Evolutionary conservation across 257 asterid species (phyloP).

Genomic region (Eucommia ulmoides): DNA sequence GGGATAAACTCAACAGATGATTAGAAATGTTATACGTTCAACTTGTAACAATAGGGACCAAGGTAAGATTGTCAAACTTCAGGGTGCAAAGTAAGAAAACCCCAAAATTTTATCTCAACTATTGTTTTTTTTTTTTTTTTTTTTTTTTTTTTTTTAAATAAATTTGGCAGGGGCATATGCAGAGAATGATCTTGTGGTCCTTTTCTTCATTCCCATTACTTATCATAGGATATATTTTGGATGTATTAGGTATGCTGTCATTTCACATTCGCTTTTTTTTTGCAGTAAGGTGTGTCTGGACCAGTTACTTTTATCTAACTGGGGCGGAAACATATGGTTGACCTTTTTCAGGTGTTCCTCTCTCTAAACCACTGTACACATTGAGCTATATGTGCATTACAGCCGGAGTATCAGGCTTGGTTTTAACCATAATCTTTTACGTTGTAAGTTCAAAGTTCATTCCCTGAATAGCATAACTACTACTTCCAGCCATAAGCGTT

Average conservation of each 20-base stretch:
- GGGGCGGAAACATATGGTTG: conserved; percentile 3
- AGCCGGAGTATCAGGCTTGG: conserved; percentile 72
- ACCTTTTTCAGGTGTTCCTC: conserved; percentile 57
- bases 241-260: conserved; percentile 29
- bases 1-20: no score
- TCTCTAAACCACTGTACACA: conserved; percentile 74
- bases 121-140: conserved; percentile 3
- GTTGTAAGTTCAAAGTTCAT: conserved; percentile 68
- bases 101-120: neutral
- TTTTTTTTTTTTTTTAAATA: conserved; percentile 1
- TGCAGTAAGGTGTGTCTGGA: neutral
- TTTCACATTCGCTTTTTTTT: neutral
- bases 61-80: no score
- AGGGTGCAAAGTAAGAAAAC: no score
- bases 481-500: no score
- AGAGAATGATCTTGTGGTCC: conserved; percentile 48
- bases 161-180: conserved; percentile 53
- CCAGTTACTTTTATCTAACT: neutral
- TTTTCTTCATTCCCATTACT: conserved; percentile 51
- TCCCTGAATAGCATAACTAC: no score
- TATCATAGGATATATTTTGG: conserved; percentile 39
- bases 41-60: no score
- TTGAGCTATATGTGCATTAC: conserved; percentile 75
- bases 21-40: no score
- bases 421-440: conserved; percentile 41